Percentiles rank a stretch among this genome's conserved stretches.
These are phyloP conservation scores for Exophiala oligosperma DNA, from an alignment of 2,329 filamentous ascomycete species.

Conservation along the genomic window DNA sequence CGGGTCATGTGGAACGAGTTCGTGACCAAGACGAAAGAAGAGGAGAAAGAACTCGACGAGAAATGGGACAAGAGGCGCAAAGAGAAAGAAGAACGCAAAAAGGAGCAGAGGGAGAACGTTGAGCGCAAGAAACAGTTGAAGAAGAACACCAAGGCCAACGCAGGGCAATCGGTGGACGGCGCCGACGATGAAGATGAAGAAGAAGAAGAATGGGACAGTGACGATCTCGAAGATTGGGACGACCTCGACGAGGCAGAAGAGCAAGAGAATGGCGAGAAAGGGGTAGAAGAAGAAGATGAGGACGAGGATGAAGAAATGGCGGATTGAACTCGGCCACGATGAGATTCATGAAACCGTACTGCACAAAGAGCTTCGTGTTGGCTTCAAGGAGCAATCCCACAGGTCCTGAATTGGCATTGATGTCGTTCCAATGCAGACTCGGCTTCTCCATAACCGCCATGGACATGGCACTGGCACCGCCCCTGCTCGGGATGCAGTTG, in stretches of 20 bases:
- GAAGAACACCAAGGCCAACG: constrained; percentile 46
- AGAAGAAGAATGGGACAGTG: constrained; percentile 51
- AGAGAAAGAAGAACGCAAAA: constrained; percentile 79
- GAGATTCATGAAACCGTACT: background rate
- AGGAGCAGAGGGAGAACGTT: constrained; percentile 84
- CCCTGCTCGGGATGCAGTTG: too few relatives aligned
- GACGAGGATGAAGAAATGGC: constrained; percentile 43
- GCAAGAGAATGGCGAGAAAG: constrained; percentile 19
- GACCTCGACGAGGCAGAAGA: constrained; percentile 32
- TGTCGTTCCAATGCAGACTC: too few relatives aligned
- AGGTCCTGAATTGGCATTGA: too few relatives aligned
- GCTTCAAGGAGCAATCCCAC: too few relatives aligned
- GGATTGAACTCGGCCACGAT: constrained; percentile 32
- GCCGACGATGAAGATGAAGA: constrained; percentile 56
- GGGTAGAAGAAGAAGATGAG: constrained; percentile 34
- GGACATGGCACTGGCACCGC: too few relatives aligned
- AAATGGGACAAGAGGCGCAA: constrained; percentile 75
- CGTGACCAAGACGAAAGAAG: constrained; percentile 77
- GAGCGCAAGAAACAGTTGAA: constrained; percentile 76
- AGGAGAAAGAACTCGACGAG: constrained; percentile 76
- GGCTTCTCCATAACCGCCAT: too few relatives aligned
- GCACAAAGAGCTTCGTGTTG: background rate
- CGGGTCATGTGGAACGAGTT: constrained; percentile 98
- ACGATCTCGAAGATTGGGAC: constrained; percentile 42
- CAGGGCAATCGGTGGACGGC: constrained; percentile 46